phyloP scores from a whole-genome alignment of 1,284 basidiomycete species.

The Ceratobasidium sp. region DNA sequence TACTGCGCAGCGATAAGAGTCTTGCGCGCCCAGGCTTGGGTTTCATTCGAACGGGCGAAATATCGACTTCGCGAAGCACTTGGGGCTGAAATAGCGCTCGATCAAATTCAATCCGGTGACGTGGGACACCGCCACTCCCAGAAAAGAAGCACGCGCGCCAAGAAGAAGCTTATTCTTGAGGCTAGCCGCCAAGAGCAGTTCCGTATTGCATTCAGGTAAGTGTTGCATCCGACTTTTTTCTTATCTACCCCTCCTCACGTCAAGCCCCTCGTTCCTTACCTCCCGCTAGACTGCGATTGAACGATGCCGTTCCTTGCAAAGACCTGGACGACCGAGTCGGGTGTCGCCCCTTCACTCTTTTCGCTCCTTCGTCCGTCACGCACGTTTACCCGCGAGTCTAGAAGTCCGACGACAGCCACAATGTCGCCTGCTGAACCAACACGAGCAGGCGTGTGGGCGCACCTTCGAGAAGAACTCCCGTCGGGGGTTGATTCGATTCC shows the following conservation, averaged over 20 bases:
- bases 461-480: constrained; percentile 32
- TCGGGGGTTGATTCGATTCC: constrained; percentile 37
- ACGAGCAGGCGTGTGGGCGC: background rate
- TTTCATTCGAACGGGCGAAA: background rate
- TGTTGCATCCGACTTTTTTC: background rate
- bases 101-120: constrained; percentile 27
- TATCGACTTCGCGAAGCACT: background rate
- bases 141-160: constrained; percentile 20
- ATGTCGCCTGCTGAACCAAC: background rate
- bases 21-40: background rate
- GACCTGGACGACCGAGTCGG: constrained; percentile 14
- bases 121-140: constrained; percentile 22
- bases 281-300: background rate
- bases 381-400: constrained; percentile 25
- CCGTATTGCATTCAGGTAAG: background rate
- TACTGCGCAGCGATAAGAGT: background rate
- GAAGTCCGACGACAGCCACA: constrained; percentile 6
- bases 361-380: constrained; percentile 13
- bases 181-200: no score
- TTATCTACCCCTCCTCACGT: background rate
- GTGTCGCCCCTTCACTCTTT: constrained; percentile 14
- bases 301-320: constrained; percentile 27
- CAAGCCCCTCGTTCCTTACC: background rate
- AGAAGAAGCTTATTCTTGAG: constrained; percentile 22
- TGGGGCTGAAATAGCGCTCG: constrained; percentile 26